A percentile compares a stretch with the other conserved stretches of the same genome.
phyloP scores from a whole-genome alignment of 2,329 filamentous ascomycete species.

The Coniochaeta hoffmannii region DNA sequence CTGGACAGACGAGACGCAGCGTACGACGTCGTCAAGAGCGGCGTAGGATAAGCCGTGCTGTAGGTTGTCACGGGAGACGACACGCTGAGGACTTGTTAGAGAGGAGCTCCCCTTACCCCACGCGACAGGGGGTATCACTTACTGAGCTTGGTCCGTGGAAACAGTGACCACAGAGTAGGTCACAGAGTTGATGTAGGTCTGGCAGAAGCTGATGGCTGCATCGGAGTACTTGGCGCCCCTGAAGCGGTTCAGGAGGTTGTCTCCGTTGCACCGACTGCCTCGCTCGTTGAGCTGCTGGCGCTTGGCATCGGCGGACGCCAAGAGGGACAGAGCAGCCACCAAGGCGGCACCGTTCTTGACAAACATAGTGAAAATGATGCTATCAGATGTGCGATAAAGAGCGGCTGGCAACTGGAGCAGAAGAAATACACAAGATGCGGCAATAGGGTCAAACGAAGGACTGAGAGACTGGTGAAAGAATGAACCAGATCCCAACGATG shows the following conservation, averaged over 20 bases:
- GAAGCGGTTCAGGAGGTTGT: conserved; percentile 9
- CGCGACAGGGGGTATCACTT: not conserved
- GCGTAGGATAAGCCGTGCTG: not conserved
- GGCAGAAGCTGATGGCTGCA: conserved; percentile 1
- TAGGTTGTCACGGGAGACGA: not conserved
- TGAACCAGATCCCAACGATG: not conserved
- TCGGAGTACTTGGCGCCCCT: not conserved
- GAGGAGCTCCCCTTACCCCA: not conserved
- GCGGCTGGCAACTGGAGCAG: not conserved
- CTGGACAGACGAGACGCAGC: not conserved
- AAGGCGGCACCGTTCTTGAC: not conserved
- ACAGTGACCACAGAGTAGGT: not conserved
- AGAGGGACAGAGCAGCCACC: not conserved
- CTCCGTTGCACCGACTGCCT: conserved; percentile 2
- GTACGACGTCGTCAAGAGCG: not conserved
- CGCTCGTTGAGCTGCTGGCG: conserved; percentile 2
- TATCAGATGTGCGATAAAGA: not conserved
- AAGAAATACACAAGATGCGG: not conserved
- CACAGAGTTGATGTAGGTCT: conserved; percentile 4
- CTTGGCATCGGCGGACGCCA: not conserved
- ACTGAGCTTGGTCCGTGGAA: conserved; percentile 1
- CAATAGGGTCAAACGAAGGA: not conserved
- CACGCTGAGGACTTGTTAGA: not conserved
- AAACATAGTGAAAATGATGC: not conserved
- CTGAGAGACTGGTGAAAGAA: not conserved